Evolutionary conservation across 2,329 filamentous ascomycete genomes (phyloP).

Genomic region (Aspergillus pseudoglaucus): DNA sequence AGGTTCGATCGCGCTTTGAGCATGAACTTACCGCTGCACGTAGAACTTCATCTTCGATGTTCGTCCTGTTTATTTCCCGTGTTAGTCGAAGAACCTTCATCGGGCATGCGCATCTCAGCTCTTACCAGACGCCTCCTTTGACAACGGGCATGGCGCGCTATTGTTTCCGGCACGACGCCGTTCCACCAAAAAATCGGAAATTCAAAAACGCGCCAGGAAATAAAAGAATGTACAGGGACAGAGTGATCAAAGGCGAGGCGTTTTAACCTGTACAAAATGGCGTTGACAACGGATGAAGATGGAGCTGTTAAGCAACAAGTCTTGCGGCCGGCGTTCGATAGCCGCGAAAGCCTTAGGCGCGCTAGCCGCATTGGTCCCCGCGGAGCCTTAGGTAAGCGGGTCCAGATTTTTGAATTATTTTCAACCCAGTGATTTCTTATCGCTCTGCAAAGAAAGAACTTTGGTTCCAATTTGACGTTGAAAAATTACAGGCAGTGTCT

Average conservation of each 20-base stretch:
- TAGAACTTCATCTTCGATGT: conserved; percentile 87
- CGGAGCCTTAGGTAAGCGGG: conserved; percentile 25
- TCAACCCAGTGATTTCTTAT: neutral
- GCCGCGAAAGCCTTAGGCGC: conserved; percentile 22
- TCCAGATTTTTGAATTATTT: conserved; percentile 22
- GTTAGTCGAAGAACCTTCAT: neutral
- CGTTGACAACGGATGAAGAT: conserved; percentile 14
- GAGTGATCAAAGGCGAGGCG: neutral
- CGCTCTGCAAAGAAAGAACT: conserved; percentile 15
- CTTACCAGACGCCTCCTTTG: conserved; percentile 58
- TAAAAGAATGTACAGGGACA: too few species aligned
- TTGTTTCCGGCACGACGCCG: conserved; percentile 6
- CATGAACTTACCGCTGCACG: conserved; percentile 64
- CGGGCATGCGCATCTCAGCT: conserved; percentile 1
- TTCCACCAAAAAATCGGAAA: neutral
- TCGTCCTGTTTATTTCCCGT: conserved; percentile 43
- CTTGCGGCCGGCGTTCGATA: conserved; percentile 10
- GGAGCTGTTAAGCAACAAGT: conserved; percentile 4
- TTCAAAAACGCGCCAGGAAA: neutral
- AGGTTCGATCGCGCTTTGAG: neutral
- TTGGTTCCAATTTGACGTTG: conserved; percentile 12
- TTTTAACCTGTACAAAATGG: neutral
- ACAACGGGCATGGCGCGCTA: conserved; percentile 54
- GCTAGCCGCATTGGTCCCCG: conserved; percentile 20
- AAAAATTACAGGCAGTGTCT: neutral